Percentiles rank a stretch among this genome's conserved stretches.
These are phyloP conservation scores for Wickerhamomyces sp. DNA, from an alignment of 1,139 yeast genomes.

Conservation along the genomic window DNA sequence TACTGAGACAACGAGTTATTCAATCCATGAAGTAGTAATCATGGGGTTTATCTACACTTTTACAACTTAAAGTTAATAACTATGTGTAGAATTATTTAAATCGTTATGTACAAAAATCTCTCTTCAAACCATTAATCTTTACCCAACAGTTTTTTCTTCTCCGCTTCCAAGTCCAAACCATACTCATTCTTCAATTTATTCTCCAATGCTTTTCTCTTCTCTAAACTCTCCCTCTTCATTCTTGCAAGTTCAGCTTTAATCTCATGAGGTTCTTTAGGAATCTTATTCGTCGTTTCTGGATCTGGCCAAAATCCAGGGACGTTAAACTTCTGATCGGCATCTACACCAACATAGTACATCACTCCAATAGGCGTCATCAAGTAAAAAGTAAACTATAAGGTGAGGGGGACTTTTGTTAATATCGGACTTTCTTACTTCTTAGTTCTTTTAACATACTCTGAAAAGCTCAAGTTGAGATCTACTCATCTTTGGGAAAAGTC, in stretches of 20 bases:
- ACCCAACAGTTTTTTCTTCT: conserved; percentile 26
- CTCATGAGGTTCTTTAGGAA: conserved; percentile 91
- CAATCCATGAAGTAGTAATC: background rate
- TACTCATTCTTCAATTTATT: conserved; percentile 62
- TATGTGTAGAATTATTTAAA: too few relatives aligned
- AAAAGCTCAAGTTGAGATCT: conserved; percentile 67
- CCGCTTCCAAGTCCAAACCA: conserved; percentile 49
- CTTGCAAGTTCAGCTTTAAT: conserved; percentile 88
- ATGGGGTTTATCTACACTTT: background rate
- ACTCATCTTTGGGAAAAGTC: conserved; percentile 25
- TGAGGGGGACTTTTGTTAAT: background rate
- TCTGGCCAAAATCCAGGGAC: conserved; percentile 98
- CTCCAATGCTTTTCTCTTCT: conserved; percentile 69
- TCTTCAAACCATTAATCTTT: too few relatives aligned
- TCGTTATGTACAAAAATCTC: background rate
- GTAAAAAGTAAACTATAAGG: conserved; percentile 72
- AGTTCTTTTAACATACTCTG: conserved; percentile 44
- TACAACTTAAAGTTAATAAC: background rate
- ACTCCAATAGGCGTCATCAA: conserved; percentile 80
- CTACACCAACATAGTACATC: conserved; percentile 89
- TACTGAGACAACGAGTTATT: background rate
- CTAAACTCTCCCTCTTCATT: conserved; percentile 68
- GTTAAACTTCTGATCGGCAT: conserved; percentile 82
- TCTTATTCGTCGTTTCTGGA: conserved; percentile 82
- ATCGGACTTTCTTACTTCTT: too few relatives aligned